Evolutionary conservation across 1,139 yeast species (phyloP), one percentile per base, ranked within the genome.

Genomic region (Lodderomyces pseudojiufengensis): DNA sequence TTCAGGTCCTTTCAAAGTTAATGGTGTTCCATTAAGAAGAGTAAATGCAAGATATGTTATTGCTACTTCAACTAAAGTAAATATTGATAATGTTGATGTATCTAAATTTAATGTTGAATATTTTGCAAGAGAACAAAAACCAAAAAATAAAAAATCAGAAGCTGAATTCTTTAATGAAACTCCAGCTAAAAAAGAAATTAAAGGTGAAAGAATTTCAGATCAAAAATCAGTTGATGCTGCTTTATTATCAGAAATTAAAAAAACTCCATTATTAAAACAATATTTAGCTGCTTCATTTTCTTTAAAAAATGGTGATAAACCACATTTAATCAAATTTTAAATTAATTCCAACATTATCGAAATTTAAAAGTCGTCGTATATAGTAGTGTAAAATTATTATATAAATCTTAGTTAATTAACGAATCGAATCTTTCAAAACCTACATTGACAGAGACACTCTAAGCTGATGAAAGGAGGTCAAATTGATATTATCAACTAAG

Each of bases 1-100:
- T 53, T 76, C 97, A 49, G 99, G 99, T 69, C 99, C 99, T 65
- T 94, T 92, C 95, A 94, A 92, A 84, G 87, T 92, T 63, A 94
- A 94, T 76, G 98, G 98, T 80, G 99, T 92, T 57, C 98, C 99
- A 72, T 83, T 92, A 71, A 87, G 97, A 83, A 87, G 98, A 82
- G 97, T 92, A 55, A 92, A 92, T 73, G 83, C 97, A 60, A 88
- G 96, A 73, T 94, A 92, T 77, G 97, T 92, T 61, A 92, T 92
- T 75, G 98, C 97, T 62, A 94, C 98, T 65, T 88, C 97, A 56
- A 92, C 98, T 73, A 74, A 78, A 70, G 86, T 92, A 60, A 71
- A 79, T 55, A 80, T 90, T 57, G 75, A 78, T 45, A 75, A 82
- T 55, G 88, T 90, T 53, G 88, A 88, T 64, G 88, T 84, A 54